Evolutionary conservation across 305 asterid genomes (phyloP).

Genomic region (Fraxinus floribunda): DNA sequence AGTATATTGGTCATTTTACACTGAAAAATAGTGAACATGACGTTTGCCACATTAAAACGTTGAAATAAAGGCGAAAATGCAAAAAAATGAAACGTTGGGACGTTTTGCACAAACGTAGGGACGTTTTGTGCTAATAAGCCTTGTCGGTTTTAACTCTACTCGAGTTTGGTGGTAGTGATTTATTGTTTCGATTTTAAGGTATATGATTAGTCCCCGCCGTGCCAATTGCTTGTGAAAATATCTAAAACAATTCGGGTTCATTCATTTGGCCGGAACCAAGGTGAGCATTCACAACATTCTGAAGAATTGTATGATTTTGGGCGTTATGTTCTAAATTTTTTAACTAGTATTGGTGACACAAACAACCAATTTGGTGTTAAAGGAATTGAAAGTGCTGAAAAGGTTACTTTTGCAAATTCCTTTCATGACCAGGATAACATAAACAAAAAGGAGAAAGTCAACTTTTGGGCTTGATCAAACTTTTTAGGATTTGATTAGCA

Average conservation of each 20-base stretch:
- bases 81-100: too few relatives aligned
- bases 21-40: too few relatives aligned
- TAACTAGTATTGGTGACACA: background rate
- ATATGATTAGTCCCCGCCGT: background rate
- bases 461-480: conserved; percentile 8
- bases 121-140: too few relatives aligned
- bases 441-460: conserved; percentile 6
- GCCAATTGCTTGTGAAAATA: background rate
- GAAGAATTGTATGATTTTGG: background rate
- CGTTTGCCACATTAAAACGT: too few relatives aligned
- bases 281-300: background rate
- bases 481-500: conserved; percentile 22
- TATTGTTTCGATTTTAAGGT: background rate
- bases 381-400: conserved; percentile 5
- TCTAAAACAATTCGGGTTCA: conserved; percentile 20
- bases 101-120: too few relatives aligned
- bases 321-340: background rate
- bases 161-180: background rate
- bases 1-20: too few relatives aligned
- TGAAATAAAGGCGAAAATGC: too few relatives aligned
- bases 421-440: conserved; percentile 15
- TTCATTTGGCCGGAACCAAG: background rate
- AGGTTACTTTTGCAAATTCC: conserved; percentile 13
- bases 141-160: background rate
- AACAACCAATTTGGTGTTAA: conserved; percentile 6